phyloP scores from a whole-genome alignment of 768 basidiomycete genomes.

The Lepiota subincarnata region DNA sequence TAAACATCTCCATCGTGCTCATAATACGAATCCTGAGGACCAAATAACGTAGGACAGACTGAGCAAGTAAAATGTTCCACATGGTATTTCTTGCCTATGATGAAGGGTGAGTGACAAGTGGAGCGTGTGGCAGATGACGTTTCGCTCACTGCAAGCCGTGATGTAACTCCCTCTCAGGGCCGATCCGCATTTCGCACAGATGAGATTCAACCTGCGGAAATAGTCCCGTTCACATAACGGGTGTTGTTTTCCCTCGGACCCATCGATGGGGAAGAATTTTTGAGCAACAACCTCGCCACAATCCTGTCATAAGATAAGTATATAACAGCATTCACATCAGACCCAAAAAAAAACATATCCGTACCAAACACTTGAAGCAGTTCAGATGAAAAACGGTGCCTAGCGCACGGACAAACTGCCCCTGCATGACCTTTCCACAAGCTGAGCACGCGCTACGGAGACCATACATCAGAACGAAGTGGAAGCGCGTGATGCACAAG shows the following conservation, averaged over 20 bases:
- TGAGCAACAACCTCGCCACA: constrained; percentile 95
- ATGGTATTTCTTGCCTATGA: constrained; percentile 94
- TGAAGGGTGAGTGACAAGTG: neutral
- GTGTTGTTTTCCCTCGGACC: constrained; percentile 79
- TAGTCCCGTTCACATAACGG: constrained; percentile 99
- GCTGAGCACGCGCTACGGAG: constrained; percentile 63
- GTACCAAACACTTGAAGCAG: constrained; percentile 96
- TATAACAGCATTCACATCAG: neutral
- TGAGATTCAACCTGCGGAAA: constrained; percentile 91
- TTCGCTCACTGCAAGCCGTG: constrained; percentile 87
- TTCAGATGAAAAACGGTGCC: constrained; percentile 94
- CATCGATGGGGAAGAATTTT: constrained; percentile 98
- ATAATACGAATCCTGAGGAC: constrained; percentile 98
- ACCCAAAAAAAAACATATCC: constrained; percentile 22
- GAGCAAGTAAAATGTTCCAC: constrained; percentile 99
- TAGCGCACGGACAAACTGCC: constrained; percentile 94
- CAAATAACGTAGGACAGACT: constrained; percentile 92
- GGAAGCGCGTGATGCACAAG: constrained; percentile 15
- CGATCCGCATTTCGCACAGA: constrained; percentile 93
- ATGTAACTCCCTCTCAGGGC: constrained; percentile 97
- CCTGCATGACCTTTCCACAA: constrained; percentile 81
- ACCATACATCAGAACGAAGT: constrained; percentile 24
- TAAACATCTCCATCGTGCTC: constrained; percentile 98
- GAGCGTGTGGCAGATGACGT: neutral
- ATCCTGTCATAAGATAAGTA: constrained; percentile 52